Percentiles rank a stretch among this genome's conserved stretches.
phyloP scores from a whole-genome alignment of 1,284 basidiomycete species.

The Lignosus rhinocerotis region DNA sequence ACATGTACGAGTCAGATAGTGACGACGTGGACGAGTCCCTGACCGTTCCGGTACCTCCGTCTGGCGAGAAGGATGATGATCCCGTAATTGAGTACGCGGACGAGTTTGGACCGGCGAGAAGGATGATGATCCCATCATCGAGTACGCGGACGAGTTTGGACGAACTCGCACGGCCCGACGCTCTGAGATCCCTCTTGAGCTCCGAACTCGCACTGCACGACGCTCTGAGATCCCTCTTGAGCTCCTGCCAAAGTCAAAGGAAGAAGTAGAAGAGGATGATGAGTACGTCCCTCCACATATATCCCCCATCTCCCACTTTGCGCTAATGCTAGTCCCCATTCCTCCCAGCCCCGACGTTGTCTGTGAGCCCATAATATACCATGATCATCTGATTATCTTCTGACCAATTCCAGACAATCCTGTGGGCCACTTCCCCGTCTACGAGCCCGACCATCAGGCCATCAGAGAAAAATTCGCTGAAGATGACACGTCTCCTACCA shows the following conservation, averaged over 20 bases:
- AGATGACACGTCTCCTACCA: constrained; percentile 66
- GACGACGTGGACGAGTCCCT: constrained; percentile 76
- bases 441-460: constrained; percentile 76
- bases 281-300: constrained; percentile 22
- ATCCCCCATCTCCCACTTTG: no score
- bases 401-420: constrained; percentile 60
- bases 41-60: constrained; percentile 50
- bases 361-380: constrained; percentile 31
- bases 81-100: constrained; percentile 84
- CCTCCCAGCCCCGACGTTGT: constrained; percentile 55
- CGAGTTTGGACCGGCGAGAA: constrained; percentile 77
- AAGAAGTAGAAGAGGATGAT: constrained; percentile 27
- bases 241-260: constrained; percentile 40
- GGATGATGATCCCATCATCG: background rate
- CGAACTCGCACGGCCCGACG: constrained; percentile 31
- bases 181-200: background rate
- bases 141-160: background rate
- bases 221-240: constrained; percentile 80
- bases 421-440: constrained; percentile 81
- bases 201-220: constrained; percentile 60
- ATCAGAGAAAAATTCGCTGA: constrained; percentile 79
- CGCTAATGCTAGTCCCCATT: background rate
- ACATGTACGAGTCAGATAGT: constrained; percentile 59
- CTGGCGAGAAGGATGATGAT: constrained; percentile 55
- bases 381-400: background rate